phyloP scores from a whole-genome alignment of 805 yeast genomes.

The Hermanozyma aechmeae region DNA sequence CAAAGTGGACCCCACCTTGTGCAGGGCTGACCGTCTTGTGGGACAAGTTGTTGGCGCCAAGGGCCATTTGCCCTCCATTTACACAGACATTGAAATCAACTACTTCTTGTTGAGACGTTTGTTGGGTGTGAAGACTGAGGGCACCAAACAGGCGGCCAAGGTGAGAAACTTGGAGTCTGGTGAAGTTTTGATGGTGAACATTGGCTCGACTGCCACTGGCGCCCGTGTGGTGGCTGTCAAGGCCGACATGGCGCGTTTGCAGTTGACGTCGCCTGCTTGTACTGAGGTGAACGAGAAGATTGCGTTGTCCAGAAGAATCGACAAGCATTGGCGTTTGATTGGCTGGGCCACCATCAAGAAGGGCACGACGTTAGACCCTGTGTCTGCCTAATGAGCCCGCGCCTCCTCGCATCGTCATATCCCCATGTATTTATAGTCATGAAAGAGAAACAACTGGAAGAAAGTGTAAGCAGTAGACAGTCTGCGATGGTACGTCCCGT shows the following conservation, averaged over 20 bases:
- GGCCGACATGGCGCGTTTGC: conserved; percentile 98
- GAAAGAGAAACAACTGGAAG: no score
- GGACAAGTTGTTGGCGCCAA: conserved; percentile 99
- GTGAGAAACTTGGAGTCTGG: conserved; percentile 90
- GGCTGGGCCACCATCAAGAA: conserved; percentile 99
- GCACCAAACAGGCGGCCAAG: conserved; percentile 87
- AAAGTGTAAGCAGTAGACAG: no score
- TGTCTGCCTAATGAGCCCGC: no score
- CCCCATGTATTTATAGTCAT: no score
- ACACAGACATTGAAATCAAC: conserved; percentile 95
- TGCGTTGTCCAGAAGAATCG: conserved; percentile 97
- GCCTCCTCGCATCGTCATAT: no score
- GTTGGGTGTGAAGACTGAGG: conserved; percentile 97
- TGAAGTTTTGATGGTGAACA: conserved; percentile 97
- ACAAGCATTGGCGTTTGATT: conserved; percentile 98
- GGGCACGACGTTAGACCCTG: conserved; percentile 83
- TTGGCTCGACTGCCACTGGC: conserved; percentile 99
- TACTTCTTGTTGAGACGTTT: conserved; percentile 93
- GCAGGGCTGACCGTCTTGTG: conserved; percentile 98
- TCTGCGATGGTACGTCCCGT: no score
- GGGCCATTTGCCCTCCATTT: conserved; percentile 91
- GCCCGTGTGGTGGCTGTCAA: conserved; percentile 96
- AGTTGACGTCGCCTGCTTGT: conserved; percentile 96
- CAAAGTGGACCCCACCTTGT: conserved; percentile 94
- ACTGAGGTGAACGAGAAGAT: conserved; percentile 97